Percentiles rank a stretch among this genome's conserved stretches.
Conservation (phyloP, 176 grass and related monocot species). For the Saccharum officinarum region DNA sequence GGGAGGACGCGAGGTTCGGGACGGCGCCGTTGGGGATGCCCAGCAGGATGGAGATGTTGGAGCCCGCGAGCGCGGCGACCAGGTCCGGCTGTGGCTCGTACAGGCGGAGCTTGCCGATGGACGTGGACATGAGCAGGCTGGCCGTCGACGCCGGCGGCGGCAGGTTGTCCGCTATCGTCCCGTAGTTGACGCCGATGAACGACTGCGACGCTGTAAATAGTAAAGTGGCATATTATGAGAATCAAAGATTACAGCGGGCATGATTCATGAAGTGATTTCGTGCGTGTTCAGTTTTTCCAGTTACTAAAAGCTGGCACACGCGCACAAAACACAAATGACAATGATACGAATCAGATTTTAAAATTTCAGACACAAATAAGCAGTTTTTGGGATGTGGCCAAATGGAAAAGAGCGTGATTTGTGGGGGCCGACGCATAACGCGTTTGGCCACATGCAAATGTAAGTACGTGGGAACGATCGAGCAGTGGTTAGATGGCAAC, state of each 20-base stretch:
- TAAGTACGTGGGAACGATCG: not conserved
- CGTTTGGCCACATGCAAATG: conserved; percentile 19
- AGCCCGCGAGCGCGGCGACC: conserved; percentile 54
- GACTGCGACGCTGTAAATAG: conserved; percentile 56
- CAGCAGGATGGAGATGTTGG: conserved; percentile 75
- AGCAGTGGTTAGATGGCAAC: no score
- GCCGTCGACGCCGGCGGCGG: conserved; percentile 65
- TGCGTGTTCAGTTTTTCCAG: not conserved
- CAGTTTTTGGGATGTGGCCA: not conserved
- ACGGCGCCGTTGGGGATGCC: conserved; percentile 77
- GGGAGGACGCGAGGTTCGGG: conserved; percentile 62
- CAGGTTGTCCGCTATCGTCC: conserved; percentile 81
- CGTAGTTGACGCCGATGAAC: conserved; percentile 89
- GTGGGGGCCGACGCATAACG: not conserved
- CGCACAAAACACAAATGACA: not conserved
- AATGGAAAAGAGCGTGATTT: not conserved
- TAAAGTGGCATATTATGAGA: not conserved
- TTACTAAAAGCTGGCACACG: not conserved
- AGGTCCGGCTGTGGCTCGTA: conserved; percentile 69
- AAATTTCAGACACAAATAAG: not conserved
- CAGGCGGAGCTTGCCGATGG: conserved; percentile 74
- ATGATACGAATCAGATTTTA: not conserved
- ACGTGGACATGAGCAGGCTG: conserved; percentile 62
- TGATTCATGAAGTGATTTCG: not conserved
- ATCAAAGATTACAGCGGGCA: not conserved